Base-by-base conservation (phyloP, 805 yeast species). In the Hanseniaspora thailandica region DNA sequence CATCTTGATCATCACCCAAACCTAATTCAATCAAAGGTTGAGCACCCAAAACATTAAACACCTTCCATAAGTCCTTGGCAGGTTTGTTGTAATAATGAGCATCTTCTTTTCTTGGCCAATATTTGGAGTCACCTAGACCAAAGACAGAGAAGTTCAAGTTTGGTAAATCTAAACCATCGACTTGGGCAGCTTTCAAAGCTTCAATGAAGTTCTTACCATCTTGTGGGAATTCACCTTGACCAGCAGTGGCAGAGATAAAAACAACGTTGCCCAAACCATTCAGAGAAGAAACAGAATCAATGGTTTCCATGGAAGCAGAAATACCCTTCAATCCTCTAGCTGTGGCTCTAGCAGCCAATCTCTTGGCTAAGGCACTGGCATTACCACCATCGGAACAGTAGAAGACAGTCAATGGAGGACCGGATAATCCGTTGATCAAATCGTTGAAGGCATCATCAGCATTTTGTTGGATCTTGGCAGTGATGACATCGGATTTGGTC, bases 51-150 rank as follows among this genome's bases (percentile, higher is more conserved):
- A 82, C 70, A 57, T 70, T 71, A 57, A 90, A 69, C 57, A 82
- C 80, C 57, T 76, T 77, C 64, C 69, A 72, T 58, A 90, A 70
- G 66, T 88, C 96, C 58, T 75, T 76, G 19, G 83, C 78, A 15
- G 97, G 97, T 66, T 88, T 89, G 73, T 90, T 90, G 71, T 87
- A 90, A 71, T 86, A 90, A 66, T 85, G 90, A 60, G 81, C 81
- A 70, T 90, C 97, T 69, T 90, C 95, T 67, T 86, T 86, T 71
- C 97, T 80, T 61, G 97, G 97, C 97, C 97, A 90, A 72, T 90
- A 88, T 63, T 78, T 78, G 47, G 96, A 82, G 65, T 93, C 97
- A 45, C 98, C 98, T 3, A 93, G 70, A 0, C 98, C 98, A 63
- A 93, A 88, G 0, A 87, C 78, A 7, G 94, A 75, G 61, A 89